Conservation (phyloP, 2,329 filamentous ascomycete species). For the Aspergillus latus region DNA sequence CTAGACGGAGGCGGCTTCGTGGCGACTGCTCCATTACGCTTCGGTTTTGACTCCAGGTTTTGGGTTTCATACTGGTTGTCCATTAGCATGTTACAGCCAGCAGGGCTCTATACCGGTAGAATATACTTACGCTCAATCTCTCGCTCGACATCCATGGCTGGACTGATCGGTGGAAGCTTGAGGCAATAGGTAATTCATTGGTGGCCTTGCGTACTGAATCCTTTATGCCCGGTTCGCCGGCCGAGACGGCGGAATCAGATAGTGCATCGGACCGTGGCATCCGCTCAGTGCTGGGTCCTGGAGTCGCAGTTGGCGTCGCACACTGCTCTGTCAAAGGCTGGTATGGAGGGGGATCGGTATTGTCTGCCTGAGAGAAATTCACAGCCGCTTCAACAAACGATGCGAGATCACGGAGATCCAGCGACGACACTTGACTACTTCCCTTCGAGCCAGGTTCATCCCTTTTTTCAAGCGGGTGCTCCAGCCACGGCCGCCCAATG, state of each 20-base stretch:
- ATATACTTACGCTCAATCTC: slow-evolving; percentile 9
- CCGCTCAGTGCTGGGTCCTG: neutral
- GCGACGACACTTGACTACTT: slow-evolving; percentile 25
- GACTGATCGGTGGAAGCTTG: neutral
- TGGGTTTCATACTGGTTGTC: slow-evolving; percentile 4
- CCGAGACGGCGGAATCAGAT: neutral
- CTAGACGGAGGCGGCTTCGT: slow-evolving; percentile 9
- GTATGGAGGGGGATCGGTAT: slow-evolving; percentile 25
- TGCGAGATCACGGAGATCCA: slow-evolving; percentile 35
- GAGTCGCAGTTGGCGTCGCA: neutral
- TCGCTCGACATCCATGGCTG: neutral
- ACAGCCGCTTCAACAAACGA: slow-evolving; percentile 36
- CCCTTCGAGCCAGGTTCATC: slow-evolving; percentile 19
- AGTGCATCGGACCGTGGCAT: neutral
- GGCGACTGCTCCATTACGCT: neutral
- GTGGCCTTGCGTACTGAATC: neutral
- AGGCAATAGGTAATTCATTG: neutral
- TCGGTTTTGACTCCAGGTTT: neutral
- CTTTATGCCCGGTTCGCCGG: neutral
- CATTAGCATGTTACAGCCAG: slow-evolving; percentile 5
- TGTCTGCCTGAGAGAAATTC: slow-evolving; percentile 27
- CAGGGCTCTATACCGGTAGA: neutral
- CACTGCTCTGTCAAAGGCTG: slow-evolving; percentile 9
- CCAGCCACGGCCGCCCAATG: slow-evolving; percentile 41
- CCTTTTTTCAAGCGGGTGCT: slow-evolving; percentile 25